Conservation (phyloP, 371 early-diverging fungal genomes). For the Saksenaea oblongispora region DNA sequence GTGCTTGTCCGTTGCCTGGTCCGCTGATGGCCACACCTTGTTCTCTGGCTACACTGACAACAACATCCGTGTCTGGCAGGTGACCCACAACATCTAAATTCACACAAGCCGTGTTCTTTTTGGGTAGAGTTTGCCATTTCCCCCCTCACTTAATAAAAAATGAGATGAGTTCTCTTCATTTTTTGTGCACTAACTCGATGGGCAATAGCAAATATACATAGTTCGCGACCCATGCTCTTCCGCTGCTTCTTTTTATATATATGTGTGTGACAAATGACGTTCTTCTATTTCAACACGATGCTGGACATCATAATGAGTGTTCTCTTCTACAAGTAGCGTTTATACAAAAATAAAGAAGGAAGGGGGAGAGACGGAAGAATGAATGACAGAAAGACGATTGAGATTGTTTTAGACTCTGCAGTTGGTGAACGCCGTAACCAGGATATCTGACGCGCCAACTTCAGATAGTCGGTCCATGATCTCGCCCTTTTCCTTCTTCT, state of each 20-base stretch:
- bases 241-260: too few species aligned
- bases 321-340: neutral
- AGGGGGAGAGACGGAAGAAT: neutral
- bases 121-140: conserved; percentile 5
- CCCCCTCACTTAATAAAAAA: neutral
- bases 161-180: neutral
- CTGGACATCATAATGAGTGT: neutral
- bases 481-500: conserved; percentile 72
- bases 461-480: conserved; percentile 88
- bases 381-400: neutral
- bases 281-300: too few species aligned
- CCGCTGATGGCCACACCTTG: conserved; percentile 93
- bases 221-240: too few species aligned
- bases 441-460: conserved; percentile 92
- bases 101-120: neutral
- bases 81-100: conserved; percentile 58
- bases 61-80: conserved; percentile 90
- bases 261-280: too few species aligned
- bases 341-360: neutral
- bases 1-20: conserved; percentile 95
- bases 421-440: conserved; percentile 80
- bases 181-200: neutral
- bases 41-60: conserved; percentile 97
- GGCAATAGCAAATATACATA: neutral
- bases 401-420: conserved; percentile 65